Conservation (phyloP, 208 protist species). For the Acanthamoeba lenticulata region DNA sequence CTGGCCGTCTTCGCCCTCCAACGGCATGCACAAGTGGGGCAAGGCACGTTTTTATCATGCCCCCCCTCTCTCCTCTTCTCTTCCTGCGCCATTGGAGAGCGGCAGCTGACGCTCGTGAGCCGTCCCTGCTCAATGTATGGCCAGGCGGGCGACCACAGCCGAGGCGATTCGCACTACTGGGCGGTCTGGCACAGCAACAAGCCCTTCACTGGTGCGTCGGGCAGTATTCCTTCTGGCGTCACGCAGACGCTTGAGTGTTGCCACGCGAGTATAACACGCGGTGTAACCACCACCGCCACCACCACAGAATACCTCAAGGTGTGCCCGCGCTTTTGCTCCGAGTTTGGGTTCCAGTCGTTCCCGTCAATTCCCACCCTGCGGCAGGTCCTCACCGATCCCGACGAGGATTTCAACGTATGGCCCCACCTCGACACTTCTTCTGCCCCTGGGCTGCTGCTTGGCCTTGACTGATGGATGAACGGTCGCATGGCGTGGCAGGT, state of each 20-base stretch:
- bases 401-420: neutral
- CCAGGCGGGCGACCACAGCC: conserved; percentile 57
- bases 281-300: neutral
- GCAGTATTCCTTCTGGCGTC: too few species aligned
- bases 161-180: conserved; percentile 79
- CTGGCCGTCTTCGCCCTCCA: conserved; percentile 77
- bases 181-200: conserved; percentile 76
- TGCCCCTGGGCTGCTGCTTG: neutral
- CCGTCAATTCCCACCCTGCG: conserved; percentile 21
- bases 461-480: neutral
- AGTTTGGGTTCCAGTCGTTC: conserved; percentile 86
- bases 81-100: neutral
- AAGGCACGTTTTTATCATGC: neutral
- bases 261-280: neutral
- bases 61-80: neutral
- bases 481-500: conserved; percentile 17
- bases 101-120: neutral
- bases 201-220: conserved; percentile 9
- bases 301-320: conserved; percentile 67
- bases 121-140: neutral
- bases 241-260: neutral
- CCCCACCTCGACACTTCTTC: neutral
- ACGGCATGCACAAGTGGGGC: conserved; percentile 68
- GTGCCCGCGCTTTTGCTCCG: conserved; percentile 82
- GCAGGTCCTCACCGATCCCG: neutral